Evolutionary conservation across 352 stramenopile genomes (phyloP).

Genomic region (Globisporangium acanthophoron): DNA sequence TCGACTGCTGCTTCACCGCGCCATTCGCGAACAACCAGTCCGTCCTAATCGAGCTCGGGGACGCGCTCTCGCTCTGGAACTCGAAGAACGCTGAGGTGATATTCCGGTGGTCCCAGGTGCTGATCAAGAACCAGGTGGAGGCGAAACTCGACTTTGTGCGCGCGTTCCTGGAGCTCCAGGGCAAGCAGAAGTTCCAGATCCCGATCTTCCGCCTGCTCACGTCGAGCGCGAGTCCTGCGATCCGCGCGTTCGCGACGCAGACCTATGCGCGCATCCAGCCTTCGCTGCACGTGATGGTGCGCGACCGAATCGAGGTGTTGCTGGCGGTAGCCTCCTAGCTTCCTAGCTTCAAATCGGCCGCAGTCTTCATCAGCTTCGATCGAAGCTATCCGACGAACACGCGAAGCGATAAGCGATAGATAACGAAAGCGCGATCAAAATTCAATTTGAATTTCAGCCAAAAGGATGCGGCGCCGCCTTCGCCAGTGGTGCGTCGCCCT

Average conservation of each 20-base stretch:
- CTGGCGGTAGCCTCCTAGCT: conserved; percentile 25
- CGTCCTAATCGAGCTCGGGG: conserved; percentile 43
- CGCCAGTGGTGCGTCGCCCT: conserved; percentile 2
- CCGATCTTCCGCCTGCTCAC: conserved; percentile 61
- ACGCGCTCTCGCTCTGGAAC: conserved; percentile 46
- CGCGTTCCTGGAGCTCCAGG: conserved; percentile 57
- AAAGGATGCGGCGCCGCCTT: conserved; percentile 5
- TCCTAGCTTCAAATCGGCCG: no score
- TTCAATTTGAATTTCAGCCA: neutral
- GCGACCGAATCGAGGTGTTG: conserved; percentile 53
- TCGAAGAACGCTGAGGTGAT: conserved; percentile 60
- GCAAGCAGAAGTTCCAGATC: conserved; percentile 82
- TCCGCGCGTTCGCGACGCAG: conserved; percentile 37
- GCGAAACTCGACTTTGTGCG: conserved; percentile 38
- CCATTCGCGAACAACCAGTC: conserved; percentile 29
- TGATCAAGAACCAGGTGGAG: conserved; percentile 59
- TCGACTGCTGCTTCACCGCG: conserved; percentile 54
- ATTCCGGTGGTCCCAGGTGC: conserved; percentile 59
- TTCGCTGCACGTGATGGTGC: conserved; percentile 76
- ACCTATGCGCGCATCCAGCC: conserved; percentile 37
- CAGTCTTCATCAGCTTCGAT: no score
- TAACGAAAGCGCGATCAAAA: neutral
- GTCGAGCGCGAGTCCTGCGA: conserved; percentile 25
- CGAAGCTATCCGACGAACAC: no score
- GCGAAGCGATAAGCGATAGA: neutral